Conservation (phyloP, 164 flowering plant species). For the Vitis cinerea region DNA sequence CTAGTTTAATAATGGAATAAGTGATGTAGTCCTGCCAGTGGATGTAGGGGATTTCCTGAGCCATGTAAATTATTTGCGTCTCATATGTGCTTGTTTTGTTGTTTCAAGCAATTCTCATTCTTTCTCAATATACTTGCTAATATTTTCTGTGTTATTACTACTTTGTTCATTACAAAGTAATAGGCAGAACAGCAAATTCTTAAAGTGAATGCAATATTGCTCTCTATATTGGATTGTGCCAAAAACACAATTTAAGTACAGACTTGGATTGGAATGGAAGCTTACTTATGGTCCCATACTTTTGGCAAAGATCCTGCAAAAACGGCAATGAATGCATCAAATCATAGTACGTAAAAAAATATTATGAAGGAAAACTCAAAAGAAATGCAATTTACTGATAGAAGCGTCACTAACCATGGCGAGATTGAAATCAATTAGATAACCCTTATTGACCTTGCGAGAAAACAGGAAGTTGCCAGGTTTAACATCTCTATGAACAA, state of each 20-base stretch:
- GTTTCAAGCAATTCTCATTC: too few relatives aligned
- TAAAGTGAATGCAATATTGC: background rate
- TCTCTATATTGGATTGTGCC: conserved; percentile 18
- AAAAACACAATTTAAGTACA: background rate
- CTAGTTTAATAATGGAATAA: too few relatives aligned
- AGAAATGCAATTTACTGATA: background rate
- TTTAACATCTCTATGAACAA: conserved; percentile 93
- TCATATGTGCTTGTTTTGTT: too few relatives aligned
- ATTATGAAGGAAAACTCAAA: background rate
- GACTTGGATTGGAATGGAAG: background rate
- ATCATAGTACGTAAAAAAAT: background rate
- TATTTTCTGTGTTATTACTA: too few relatives aligned
- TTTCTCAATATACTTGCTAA: too few relatives aligned
- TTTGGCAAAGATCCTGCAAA: conserved; percentile 74
- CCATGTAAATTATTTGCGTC: too few relatives aligned
- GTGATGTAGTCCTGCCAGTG: too few relatives aligned
- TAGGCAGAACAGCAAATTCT: background rate
- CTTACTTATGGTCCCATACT: conserved; percentile 53
- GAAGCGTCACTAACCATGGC: conserved; percentile 67
- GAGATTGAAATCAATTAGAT: conserved; percentile 94
- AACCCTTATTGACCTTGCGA: conserved; percentile 66
- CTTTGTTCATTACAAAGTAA: background rate
- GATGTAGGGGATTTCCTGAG: too few relatives aligned
- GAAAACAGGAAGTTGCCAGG: conserved; percentile 97
- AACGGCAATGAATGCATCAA: background rate